Conservation (phyloP, 805 yeast genomes). For the Candida chilensis region DNA sequence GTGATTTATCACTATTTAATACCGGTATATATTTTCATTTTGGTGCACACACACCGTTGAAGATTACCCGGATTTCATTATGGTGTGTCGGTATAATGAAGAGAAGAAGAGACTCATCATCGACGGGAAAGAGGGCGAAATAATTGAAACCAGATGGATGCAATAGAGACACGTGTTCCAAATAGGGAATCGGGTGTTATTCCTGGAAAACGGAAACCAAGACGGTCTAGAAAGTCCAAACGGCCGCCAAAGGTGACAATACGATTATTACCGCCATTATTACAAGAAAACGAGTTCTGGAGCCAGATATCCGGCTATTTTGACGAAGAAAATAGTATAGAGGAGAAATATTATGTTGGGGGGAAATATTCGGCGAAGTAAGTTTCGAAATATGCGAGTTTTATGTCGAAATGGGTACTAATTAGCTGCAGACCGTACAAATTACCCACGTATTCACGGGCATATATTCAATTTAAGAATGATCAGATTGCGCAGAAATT, state of each 20-base stretch:
- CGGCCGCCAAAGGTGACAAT: constrained; percentile 18
- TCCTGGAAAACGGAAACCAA: constrained; percentile 3
- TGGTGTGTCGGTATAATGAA: neutral
- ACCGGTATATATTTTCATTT: no score
- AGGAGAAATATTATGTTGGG: constrained; percentile 22
- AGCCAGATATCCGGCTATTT: constrained; percentile 8
- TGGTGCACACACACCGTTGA: neutral
- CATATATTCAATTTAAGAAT: constrained; percentile 26
- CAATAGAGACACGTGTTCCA: constrained; percentile 5
- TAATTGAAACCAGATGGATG: constrained; percentile 4
- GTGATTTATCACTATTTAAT: no score
- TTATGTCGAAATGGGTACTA: constrained; percentile 6
- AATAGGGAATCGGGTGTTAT: constrained; percentile 5
- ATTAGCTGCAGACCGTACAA: constrained; percentile 21
- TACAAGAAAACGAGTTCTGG: constrained; percentile 17
- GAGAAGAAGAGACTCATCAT: neutral
- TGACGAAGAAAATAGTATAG: constrained; percentile 4
- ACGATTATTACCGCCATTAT: constrained; percentile 34
- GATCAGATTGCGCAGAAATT: constrained; percentile 15
- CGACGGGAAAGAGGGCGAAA: constrained; percentile 1
- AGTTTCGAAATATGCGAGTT: constrained; percentile 3
- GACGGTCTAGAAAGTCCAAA: constrained; percentile 4
- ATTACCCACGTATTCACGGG: constrained; percentile 27
- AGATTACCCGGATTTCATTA: neutral
- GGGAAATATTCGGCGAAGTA: constrained; percentile 25